phyloP scores from a whole-genome alignment of 1,284 basidiomycete species.

The Cryptococcus sp. region DNA sequence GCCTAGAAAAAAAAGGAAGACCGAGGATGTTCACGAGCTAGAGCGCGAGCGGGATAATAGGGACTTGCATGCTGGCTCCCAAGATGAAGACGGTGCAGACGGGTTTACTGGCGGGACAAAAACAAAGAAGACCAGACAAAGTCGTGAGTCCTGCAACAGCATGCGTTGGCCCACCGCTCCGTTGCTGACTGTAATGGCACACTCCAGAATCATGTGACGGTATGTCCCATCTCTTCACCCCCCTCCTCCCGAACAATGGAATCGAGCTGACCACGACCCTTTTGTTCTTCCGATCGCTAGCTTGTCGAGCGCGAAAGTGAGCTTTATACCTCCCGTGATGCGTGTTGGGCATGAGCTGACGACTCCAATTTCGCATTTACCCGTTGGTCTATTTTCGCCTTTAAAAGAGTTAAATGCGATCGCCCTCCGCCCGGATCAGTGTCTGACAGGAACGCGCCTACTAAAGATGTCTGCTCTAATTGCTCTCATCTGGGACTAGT shows the following conservation, averaged over 20 bases:
- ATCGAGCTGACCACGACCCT: not conserved
- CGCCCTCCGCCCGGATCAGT: conserved; percentile 38
- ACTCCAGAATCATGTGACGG: conserved; percentile 45
- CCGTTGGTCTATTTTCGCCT: not conserved
- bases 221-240: conserved; percentile 23
- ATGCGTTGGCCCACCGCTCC: not conserved
- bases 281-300: conserved; percentile 15
- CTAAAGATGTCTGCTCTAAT: conserved; percentile 56
- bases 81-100: not conserved
- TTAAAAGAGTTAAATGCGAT: conserved; percentile 46
- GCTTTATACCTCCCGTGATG: conserved; percentile 10
- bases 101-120: conserved; percentile 14
- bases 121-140: conserved; percentile 48
- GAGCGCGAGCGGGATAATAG: not conserved
- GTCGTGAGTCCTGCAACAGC: conserved; percentile 33
- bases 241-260: too few relatives aligned
- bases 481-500: conserved; percentile 76
- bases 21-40: not conserved
- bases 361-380: too few relatives aligned
- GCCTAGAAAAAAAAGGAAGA: not conserved
- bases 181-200: conserved; percentile 1
- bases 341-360: not conserved
- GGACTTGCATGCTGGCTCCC: not conserved
- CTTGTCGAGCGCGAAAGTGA: conserved; percentile 50
- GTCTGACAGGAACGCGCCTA: conserved; percentile 5